These are phyloP conservation scores for Alternaria alternata DNA, from an alignment of 2,329 filamentous ascomycete species.

Conservation along the genomic window DNA sequence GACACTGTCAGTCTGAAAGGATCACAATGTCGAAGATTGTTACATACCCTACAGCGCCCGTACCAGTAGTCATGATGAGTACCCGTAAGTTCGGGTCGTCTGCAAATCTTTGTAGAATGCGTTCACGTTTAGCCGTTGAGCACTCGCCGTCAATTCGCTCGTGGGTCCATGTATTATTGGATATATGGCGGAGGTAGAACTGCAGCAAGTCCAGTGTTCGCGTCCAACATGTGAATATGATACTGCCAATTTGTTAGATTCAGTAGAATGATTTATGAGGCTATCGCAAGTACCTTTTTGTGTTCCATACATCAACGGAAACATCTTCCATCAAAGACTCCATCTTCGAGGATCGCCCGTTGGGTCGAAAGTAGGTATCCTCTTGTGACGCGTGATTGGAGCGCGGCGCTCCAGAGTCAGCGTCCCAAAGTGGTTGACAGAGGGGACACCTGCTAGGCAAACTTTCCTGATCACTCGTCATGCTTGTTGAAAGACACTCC, in stretches of 20 bases:
- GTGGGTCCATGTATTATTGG: constrained; percentile 24
- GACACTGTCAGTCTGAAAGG: background rate
- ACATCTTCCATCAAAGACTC: constrained; percentile 45
- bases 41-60: constrained; percentile 60
- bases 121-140: constrained; percentile 48
- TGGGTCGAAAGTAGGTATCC: constrained; percentile 40
- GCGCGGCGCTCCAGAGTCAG: background rate
- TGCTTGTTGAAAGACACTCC: constrained; percentile 44
- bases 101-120: constrained; percentile 52
- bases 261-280: no score
- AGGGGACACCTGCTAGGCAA: constrained; percentile 28
- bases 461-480: constrained; percentile 12
- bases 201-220: constrained; percentile 38
- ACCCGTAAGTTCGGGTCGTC: constrained; percentile 39
- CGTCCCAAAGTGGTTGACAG: constrained; percentile 28
- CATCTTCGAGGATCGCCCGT: constrained; percentile 49
- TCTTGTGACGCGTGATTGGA: constrained; percentile 19
- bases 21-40: no score
- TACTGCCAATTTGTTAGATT: constrained; percentile 18
- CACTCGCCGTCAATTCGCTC: constrained; percentile 58
- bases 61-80: constrained; percentile 63
- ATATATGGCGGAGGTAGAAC: constrained; percentile 14
- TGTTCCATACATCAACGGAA: constrained; percentile 29
- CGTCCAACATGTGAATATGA: constrained; percentile 46
- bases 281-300: constrained; percentile 35